Evolutionary conservation across 805 yeast species (phyloP).

Genomic region (Candida berthetii): DNA sequence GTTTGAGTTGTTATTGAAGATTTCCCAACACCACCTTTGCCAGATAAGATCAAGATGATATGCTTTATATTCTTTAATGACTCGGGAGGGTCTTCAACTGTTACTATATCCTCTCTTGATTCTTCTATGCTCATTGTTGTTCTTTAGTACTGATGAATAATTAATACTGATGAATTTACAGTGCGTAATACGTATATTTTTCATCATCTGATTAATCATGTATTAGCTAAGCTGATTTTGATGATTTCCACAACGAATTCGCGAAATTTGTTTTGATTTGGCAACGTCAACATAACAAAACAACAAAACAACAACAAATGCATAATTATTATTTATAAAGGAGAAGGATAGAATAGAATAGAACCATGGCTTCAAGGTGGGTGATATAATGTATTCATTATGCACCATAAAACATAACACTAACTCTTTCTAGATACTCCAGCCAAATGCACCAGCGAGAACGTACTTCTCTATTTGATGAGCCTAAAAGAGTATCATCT

Average conservation of each 20-base stretch:
- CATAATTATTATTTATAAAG: neutral
- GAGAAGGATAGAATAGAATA: neutral
- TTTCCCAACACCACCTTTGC: constrained; percentile 97
- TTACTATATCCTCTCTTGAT: too few relatives aligned
- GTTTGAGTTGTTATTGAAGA: constrained; percentile 93
- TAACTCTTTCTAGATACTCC: neutral
- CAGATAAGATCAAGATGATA: constrained; percentile 78
- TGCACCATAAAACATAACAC: neutral
- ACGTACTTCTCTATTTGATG: constrained; percentile 18
- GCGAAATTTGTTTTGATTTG: too few relatives aligned
- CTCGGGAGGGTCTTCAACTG: too few relatives aligned
- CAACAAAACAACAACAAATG: neutral
- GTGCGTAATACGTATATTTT: too few relatives aligned
- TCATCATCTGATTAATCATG: too few relatives aligned
- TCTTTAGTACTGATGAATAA: too few relatives aligned
- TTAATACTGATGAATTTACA: too few relatives aligned
- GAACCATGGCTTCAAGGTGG: neutral
- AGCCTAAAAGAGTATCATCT: constrained; percentile 28
- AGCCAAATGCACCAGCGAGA: constrained; percentile 2
- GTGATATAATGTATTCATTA: neutral
- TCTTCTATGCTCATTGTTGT: too few relatives aligned
- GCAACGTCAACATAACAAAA: neutral
- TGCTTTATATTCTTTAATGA: constrained; percentile 60
- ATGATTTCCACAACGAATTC: too few relatives aligned
- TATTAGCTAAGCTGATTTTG: too few relatives aligned